These are phyloP conservation scores for Rhododendron griersonianum DNA, from an alignment of 148 eudicot genomes.

Conservation along the genomic window DNA sequence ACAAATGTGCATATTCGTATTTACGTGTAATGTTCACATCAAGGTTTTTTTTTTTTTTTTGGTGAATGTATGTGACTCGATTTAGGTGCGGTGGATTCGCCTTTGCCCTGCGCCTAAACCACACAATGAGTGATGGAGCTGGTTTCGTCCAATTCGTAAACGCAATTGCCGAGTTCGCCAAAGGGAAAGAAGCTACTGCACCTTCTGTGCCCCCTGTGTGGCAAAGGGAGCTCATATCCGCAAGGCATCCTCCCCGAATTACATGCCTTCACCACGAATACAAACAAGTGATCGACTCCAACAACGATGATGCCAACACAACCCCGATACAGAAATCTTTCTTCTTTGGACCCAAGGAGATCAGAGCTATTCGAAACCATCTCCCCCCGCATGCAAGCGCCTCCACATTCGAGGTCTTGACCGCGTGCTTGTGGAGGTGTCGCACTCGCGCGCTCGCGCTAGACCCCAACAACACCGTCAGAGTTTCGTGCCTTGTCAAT, in stretches of 20 bases:
- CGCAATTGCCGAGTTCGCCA: slow-evolving; percentile 5
- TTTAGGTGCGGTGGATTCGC: too few species aligned
- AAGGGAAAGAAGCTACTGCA: not conserved
- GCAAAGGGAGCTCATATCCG: slow-evolving; percentile 11
- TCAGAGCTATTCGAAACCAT: not conserved
- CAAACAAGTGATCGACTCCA: not conserved
- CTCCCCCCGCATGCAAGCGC: not conserved
- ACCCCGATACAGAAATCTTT: not conserved
- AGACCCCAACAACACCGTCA: not conserved
- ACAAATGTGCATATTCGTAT: too few species aligned
- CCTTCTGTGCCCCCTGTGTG: slow-evolving; percentile 10
- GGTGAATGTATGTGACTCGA: not conserved
- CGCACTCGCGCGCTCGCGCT: slow-evolving; percentile 15
- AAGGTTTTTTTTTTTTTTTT: too few species aligned
- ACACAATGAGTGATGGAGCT: slow-evolving; percentile 16
- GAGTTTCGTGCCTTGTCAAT: slow-evolving; percentile 15
- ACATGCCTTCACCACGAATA: slow-evolving; percentile 12
- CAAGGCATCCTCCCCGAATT: slow-evolving; percentile 15
- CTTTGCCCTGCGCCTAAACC: not conserved
- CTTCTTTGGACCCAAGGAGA: not conserved
- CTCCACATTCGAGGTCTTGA: slow-evolving; percentile 19
- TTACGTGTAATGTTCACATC: too few species aligned
- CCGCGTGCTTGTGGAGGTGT: slow-evolving; percentile 22
- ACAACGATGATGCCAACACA: slow-evolving; percentile 14
- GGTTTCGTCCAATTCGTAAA: slow-evolving; percentile 9